A percentile compares a stretch with the other conserved stretches of the same genome.
Conservation (phyloP, 768 basidiomycete species). For the Tylopilus subfusipes region DNA sequence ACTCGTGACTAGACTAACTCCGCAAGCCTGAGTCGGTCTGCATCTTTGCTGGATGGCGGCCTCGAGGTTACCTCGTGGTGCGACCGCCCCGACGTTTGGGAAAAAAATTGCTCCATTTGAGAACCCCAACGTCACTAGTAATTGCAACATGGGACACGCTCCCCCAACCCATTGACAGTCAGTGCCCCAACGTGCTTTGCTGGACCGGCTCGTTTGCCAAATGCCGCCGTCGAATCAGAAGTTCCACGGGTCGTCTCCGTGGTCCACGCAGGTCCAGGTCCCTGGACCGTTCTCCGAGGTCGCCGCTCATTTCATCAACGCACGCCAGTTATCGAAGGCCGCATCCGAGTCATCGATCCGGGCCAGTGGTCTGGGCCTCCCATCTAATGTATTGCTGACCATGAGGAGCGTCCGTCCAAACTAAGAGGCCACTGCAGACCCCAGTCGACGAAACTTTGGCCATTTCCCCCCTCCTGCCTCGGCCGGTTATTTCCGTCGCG, state of each 20-base stretch:
- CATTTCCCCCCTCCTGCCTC: background rate
- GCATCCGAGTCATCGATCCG: background rate
- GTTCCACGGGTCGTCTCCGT: background rate
- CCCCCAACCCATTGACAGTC: no score
- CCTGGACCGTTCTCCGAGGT: background rate
- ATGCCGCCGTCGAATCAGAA: background rate
- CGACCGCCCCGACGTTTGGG: conserved; percentile 13
- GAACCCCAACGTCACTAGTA: background rate
- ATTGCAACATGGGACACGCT: background rate
- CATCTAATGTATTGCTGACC: background rate
- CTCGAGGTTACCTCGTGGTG: conserved; percentile 27
- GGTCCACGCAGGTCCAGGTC: background rate
- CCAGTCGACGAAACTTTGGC: background rate
- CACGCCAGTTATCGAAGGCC: no score
- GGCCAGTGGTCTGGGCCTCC: background rate
- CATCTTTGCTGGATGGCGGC: conserved; percentile 9
- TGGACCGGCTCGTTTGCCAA: background rate
- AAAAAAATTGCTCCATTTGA: conserved; percentile 12
- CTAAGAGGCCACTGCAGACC: background rate
- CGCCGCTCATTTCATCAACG: background rate
- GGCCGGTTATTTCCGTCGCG: background rate
- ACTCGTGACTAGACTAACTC: conserved; percentile 7
- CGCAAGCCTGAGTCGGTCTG: conserved; percentile 6
- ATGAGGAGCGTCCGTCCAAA: no score
- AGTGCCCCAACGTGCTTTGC: conserved; percentile 3